These are phyloP conservation scores for Cardiospermum halicacabum DNA, from an alignment of 345 rosid genomes.

Conservation along the genomic window DNA sequence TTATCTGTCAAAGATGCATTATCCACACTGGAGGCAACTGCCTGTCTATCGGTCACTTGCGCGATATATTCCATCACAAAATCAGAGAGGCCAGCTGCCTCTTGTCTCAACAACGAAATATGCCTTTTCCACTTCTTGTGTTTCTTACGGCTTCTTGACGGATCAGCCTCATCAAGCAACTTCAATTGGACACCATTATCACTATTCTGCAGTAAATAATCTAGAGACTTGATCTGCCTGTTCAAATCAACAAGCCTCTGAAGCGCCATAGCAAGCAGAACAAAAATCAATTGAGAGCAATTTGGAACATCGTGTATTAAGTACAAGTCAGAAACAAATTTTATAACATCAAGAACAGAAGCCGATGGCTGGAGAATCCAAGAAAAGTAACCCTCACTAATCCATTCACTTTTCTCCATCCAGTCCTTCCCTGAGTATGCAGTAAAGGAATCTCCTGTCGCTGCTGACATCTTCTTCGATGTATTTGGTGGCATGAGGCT, in stretches of 20 bases:
- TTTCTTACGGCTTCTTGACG: conserved; percentile 23
- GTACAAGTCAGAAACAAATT: conserved; percentile 42
- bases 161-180: conserved; percentile 33
- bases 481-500: conserved; percentile 58
- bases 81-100: conserved; percentile 67
- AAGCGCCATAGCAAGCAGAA: conserved; percentile 54
- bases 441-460: conserved; percentile 42
- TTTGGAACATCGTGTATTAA: conserved; percentile 37
- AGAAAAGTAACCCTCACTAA: conserved; percentile 66
- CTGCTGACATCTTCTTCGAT: conserved; percentile 49
- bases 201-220: conserved; percentile 49
- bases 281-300: conserved; percentile 50
- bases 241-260: conserved; percentile 91
- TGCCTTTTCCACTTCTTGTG: conserved; percentile 38
- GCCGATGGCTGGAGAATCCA: conserved; percentile 59
- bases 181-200: conserved; percentile 33
- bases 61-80: conserved; percentile 46
- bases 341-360: conserved; percentile 56
- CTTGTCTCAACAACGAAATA: conserved; percentile 47
- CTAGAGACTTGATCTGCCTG: conserved; percentile 59
- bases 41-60: conserved; percentile 28
- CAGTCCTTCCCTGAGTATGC: conserved; percentile 57
- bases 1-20: conserved; percentile 15
- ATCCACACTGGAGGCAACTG: conserved; percentile 19
- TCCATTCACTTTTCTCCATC: conserved; percentile 61